phyloP scores from a whole-genome alignment of 441 rosid species.

The Pelargonium fulgidum region DNA sequence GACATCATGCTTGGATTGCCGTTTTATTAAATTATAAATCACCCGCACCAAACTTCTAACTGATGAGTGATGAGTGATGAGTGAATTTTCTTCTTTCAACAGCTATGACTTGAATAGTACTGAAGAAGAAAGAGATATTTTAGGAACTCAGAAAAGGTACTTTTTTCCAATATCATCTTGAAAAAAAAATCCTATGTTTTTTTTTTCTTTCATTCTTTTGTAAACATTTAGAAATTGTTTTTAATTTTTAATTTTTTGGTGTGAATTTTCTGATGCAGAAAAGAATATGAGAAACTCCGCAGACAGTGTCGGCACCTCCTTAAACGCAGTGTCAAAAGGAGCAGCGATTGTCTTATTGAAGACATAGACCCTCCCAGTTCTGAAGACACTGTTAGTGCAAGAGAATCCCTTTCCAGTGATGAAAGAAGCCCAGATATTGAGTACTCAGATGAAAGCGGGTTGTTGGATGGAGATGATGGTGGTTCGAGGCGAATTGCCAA shows the following conservation, averaged over 20 bases:
- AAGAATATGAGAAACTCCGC: conserved; percentile 72
- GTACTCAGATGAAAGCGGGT: conserved; percentile 39
- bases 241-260: too few relatives aligned
- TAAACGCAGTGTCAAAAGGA: conserved; percentile 29
- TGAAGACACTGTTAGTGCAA: conserved; percentile 56
- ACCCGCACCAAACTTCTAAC: neutral
- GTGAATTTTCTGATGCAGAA: conserved; percentile 40
- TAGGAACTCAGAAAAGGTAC: conserved; percentile 58
- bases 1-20: neutral
- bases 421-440: conserved; percentile 42
- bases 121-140: conserved; percentile 56
- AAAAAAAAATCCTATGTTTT: too few relatives aligned
- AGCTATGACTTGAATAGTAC: conserved; percentile 72
- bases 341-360: conserved; percentile 34
- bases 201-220: too few relatives aligned
- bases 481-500: conserved; percentile 32
- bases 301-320: conserved; percentile 48
- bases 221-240: too few relatives aligned
- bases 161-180: neutral
- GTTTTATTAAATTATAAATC: neutral
- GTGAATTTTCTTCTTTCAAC: conserved; percentile 27
- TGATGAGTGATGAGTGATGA: too few relatives aligned
- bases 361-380: conserved; percentile 47
- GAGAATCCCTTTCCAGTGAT: conserved; percentile 54
- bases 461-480: conserved; percentile 39